Evolutionary conservation across 352 stramenopile species (phyloP), one percentile per base, ranked within the genome.

Genomic region (Phytophthora capsici): DNA sequence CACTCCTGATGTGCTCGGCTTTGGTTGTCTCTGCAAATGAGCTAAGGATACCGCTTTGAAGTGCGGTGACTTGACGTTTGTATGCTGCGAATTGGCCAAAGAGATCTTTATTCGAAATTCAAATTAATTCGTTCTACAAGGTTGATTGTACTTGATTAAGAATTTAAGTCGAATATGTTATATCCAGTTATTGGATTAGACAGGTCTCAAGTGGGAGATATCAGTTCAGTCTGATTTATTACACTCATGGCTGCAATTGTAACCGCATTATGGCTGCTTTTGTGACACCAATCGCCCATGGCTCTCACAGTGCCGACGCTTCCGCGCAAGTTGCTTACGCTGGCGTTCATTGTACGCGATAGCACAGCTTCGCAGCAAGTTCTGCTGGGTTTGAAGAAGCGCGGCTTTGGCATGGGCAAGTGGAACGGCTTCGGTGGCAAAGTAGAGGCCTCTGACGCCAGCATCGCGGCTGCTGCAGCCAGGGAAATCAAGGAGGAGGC

Each of bases 361-460:
- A 47, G 48, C 30, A 40, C 40, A 23, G 46, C 36, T 3, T 43
- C 45, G 10, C 23, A 38, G 23, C 57, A 92, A 45, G 74, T 95
- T 28, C 71, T 96, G 26, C 71, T 96, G 17, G 91, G 91, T 2
- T 72, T 95, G 69, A 98, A 98, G 69, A 97, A 97, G 65, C 83
- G 90, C 34, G 91, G 91, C 32, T 96, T 97, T 51, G 91, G 91
- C 14, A 30, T 72, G 43, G 90, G 89, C 52, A 97, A 97, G 61
- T 97, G 88, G 88, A 97, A 97, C 59, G 89, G 91, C 26, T 97
- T 97, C 61, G 91, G 91, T 5, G 91, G 91, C 6, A 98, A 98
- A 68, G 82, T 98, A 17, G 88, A 97, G 53, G 6, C 61, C 5
- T 70, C 69, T 17, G 91, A 98, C 59, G 70, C 68, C 12, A 88